These are phyloP conservation scores for Boechera retrofracta DNA, from an alignment of 345 rosid species.

Conservation along the genomic window DNA sequence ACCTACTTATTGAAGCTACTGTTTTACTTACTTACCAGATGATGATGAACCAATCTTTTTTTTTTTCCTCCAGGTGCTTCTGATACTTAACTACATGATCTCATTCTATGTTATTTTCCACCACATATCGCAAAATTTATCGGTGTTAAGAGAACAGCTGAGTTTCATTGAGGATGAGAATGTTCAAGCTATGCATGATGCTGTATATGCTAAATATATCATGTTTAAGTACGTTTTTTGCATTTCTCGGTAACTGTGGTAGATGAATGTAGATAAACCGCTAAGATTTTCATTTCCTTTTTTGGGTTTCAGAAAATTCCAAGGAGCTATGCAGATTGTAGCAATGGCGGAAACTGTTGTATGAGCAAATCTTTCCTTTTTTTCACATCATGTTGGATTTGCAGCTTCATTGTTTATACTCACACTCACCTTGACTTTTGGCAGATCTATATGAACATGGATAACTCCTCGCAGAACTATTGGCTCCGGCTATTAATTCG, in stretches of 20 bases:
- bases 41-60: constrained; percentile 22
- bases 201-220: constrained; percentile 71
- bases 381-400: constrained; percentile 5
- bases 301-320: constrained; percentile 70
- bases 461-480: constrained; percentile 67
- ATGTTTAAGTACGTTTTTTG: constrained; percentile 78
- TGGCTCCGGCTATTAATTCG: constrained; percentile 83
- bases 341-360: constrained; percentile 87
- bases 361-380: background rate
- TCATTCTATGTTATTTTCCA: constrained; percentile 84
- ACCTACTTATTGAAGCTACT: constrained; percentile 1
- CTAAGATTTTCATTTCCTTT: constrained; percentile 6
- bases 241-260: background rate
- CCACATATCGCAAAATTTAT: constrained; percentile 78
- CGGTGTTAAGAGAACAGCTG: constrained; percentile 68
- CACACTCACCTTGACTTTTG: background rate
- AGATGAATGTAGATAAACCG: constrained; percentile 22
- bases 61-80: constrained; percentile 61
- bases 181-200: constrained; percentile 82
- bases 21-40: background rate
- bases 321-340: constrained; percentile 88
- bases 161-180: constrained; percentile 81
- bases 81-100: constrained; percentile 77
- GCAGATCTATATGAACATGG: constrained; percentile 80
- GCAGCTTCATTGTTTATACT: background rate